These are phyloP conservation scores for Exophiala dermatitidis DNA, from an alignment of 2,329 filamentous ascomycete species.

Conservation along the genomic window DNA sequence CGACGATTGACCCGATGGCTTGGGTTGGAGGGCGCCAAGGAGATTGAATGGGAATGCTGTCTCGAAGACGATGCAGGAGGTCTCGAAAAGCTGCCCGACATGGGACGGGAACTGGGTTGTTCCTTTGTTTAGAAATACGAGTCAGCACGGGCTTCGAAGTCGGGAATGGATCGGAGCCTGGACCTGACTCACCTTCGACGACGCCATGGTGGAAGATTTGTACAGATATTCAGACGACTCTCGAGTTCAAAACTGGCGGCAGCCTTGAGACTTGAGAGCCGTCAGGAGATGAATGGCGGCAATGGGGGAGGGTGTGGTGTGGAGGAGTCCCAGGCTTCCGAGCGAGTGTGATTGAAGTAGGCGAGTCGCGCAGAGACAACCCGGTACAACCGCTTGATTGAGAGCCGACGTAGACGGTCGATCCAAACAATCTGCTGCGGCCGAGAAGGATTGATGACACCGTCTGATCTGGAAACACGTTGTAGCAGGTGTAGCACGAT, in stretches of 20 bases:
- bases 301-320: constrained; percentile 11
- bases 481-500: not conserved
- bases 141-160: constrained; percentile 20
- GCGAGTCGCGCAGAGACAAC: not conserved
- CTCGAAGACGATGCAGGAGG: constrained; percentile 26
- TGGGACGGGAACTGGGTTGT: constrained; percentile 24
- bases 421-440: not conserved
- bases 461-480: not conserved
- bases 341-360: constrained; percentile 1
- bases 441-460: not conserved
- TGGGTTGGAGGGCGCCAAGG: constrained; percentile 67
- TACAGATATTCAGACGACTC: constrained; percentile 18
- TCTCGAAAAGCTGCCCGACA: constrained; percentile 26
- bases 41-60: constrained; percentile 69
- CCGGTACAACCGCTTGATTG: too few relatives aligned
- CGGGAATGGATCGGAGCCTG: constrained; percentile 7
- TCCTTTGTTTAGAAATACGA: constrained; percentile 24
- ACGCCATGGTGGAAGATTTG: constrained; percentile 16
- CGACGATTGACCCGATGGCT: constrained; percentile 82
- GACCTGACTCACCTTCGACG: constrained; percentile 20
- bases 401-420: not conserved
- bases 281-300: constrained; percentile 20
- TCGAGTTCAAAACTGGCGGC: constrained; percentile 21
- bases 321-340: constrained; percentile 14
- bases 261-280: constrained; percentile 25